These are phyloP conservation scores for Moesziomyces globuligerus DNA, from an alignment of 1,284 basidiomycete species.

Conservation along the genomic window DNA sequence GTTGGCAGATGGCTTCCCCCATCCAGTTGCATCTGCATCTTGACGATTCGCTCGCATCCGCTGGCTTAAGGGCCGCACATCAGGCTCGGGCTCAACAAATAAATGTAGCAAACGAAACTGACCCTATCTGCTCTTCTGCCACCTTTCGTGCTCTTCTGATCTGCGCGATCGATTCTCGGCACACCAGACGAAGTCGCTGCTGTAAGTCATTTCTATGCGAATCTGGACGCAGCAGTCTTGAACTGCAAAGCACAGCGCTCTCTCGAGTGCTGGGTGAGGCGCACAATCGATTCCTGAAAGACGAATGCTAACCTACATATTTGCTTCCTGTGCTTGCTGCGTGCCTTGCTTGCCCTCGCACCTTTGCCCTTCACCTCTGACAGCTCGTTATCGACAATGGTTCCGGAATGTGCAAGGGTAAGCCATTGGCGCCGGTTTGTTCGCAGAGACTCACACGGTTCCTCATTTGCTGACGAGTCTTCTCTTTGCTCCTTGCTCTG, in stretches of 20 bases:
- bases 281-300: background rate
- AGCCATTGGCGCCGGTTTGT: too few relatives aligned
- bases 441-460: too few relatives aligned
- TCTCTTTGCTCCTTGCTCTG: background rate
- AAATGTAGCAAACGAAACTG: too few relatives aligned
- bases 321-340: background rate
- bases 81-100: too few relatives aligned
- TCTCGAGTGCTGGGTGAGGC: too few relatives aligned
- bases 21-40: too few relatives aligned
- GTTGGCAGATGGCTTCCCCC: too few relatives aligned
- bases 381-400: constrained; percentile 68
- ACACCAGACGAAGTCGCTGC: constrained; percentile 66
- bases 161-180: background rate
- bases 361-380: background rate
- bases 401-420: constrained; percentile 68
- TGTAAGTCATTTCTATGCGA: constrained; percentile 43
- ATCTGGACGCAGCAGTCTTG: background rate
- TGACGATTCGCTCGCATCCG: too few relatives aligned
- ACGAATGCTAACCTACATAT: constrained; percentile 9
- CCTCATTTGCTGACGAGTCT: constrained; percentile 1
- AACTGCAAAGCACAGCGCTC: background rate
- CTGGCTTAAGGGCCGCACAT: too few relatives aligned
- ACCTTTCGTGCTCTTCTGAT: background rate
- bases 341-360: background rate
- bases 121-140: constrained; percentile 3